Evolutionary conservation across 2,329 filamentous ascomycete genomes (phyloP).

Genomic region (Talaromyces sp.): DNA sequence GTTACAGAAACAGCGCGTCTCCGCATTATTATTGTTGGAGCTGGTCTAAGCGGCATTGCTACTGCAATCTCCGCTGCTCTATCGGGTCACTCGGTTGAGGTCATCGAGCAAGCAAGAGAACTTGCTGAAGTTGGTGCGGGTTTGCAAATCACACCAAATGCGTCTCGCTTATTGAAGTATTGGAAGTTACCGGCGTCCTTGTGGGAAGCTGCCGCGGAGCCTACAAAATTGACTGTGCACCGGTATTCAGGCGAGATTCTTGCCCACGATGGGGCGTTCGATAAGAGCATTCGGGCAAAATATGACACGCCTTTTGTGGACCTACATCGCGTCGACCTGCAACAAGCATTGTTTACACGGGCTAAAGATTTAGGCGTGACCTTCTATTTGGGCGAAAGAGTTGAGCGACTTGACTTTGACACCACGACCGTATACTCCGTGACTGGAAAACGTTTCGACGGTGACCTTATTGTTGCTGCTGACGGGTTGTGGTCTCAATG

Average conservation of each 20-base stretch:
- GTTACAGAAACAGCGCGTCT: conserved; percentile 25
- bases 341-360: conserved; percentile 55
- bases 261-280: conserved; percentile 56
- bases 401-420: conserved; percentile 46
- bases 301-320: conserved; percentile 63
- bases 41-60: conserved; percentile 35
- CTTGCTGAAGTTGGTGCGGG: conserved; percentile 62
- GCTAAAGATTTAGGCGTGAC: conserved; percentile 58
- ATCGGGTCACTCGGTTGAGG: conserved; percentile 29
- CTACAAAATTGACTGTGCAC: conserved; percentile 37
- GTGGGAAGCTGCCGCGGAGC: conserved; percentile 35
- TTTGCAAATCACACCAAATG: conserved; percentile 56
- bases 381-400: conserved; percentile 53
- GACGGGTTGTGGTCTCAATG: conserved; percentile 67
- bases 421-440: conserved; percentile 39
- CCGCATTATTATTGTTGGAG: conserved; percentile 33
- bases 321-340: conserved; percentile 65
- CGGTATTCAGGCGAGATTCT: conserved; percentile 36
- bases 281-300: conserved; percentile 55
- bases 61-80: conserved; percentile 32
- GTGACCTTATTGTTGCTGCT: conserved; percentile 63
- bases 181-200: conserved; percentile 31
- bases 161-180: conserved; percentile 33
- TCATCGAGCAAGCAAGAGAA: conserved; percentile 35
- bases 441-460: conserved; percentile 46